phyloP scores from a whole-genome alignment of 164 flowering plant genomes.

The Berberis vulgaris region DNA sequence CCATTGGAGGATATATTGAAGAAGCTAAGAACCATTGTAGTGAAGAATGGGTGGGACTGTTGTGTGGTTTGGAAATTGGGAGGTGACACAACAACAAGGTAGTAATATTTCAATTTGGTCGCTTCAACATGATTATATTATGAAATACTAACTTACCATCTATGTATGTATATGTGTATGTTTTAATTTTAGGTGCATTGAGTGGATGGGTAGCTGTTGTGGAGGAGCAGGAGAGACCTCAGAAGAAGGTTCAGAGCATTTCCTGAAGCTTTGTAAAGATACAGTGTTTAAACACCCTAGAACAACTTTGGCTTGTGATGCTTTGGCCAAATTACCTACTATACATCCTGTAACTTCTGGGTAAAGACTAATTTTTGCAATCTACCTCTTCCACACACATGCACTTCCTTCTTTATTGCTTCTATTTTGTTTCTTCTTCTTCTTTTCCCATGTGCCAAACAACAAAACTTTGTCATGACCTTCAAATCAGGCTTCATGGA shows the following conservation, averaged over 20 bases:
- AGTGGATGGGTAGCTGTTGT: not conserved
- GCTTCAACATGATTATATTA: too few species aligned
- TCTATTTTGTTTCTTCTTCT: not conserved
- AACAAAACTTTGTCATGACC: not conserved
- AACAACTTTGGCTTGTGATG: not conserved
- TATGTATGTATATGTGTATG: not conserved
- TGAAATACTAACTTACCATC: too few species aligned
- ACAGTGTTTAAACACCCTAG: not conserved
- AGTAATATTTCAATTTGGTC: too few species aligned
- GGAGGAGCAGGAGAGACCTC: not conserved
- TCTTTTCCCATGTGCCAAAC: not conserved
- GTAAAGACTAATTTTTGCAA: not conserved
- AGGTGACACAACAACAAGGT: not conserved
- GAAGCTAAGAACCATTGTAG: not conserved
- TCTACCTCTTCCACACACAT: not conserved
- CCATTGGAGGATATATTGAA: not conserved
- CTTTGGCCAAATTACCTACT: not conserved
- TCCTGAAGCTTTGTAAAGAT: not conserved
- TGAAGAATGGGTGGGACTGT: slow-evolving; percentile 1
- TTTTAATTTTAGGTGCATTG: not conserved
- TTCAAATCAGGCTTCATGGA: not conserved
- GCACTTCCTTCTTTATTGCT: not conserved
- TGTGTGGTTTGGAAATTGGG: not conserved
- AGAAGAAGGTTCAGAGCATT: not conserved
- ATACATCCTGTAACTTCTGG: not conserved